These are phyloP conservation scores for Exophiala sp. DNA, from an alignment of 2,329 filamentous ascomycete species.

Conservation along the genomic window DNA sequence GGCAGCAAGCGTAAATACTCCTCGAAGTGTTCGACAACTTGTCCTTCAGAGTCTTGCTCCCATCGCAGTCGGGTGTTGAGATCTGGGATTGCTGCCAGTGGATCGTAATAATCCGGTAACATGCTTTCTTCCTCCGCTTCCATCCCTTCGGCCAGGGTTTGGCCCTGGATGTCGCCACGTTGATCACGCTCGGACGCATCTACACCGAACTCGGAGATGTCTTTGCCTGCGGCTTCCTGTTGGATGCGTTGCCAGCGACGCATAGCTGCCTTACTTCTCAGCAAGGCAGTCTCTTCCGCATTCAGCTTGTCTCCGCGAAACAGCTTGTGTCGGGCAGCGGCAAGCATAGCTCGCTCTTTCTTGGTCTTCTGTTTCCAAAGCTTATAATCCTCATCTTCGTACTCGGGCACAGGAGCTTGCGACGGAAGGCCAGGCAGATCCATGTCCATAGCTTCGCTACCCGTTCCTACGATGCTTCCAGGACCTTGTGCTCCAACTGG, in stretches of 20 bases:
- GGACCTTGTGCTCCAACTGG: conserved; percentile 69
- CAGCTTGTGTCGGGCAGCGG: conserved; percentile 79
- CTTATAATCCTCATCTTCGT: conserved; percentile 88
- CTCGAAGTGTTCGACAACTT: conserved; percentile 82
- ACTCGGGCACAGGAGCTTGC: conserved; percentile 71
- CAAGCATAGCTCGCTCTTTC: conserved; percentile 81
- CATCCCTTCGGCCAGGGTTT: conserved; percentile 91
- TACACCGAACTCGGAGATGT: conserved; percentile 39
- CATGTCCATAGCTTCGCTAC: conserved; percentile 77
- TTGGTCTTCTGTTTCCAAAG: conserved; percentile 99
- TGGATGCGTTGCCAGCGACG: conserved; percentile 78
- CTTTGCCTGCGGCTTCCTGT: conserved; percentile 58
- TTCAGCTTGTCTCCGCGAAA: conserved; percentile 85
- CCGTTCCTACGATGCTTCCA: conserved; percentile 50
- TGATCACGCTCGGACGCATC: conserved; percentile 35
- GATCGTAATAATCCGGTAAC: conserved; percentile 92
- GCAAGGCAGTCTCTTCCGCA: conserved; percentile 77
- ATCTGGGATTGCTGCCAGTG: conserved; percentile 80
- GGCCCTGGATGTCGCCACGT: conserved; percentile 48
- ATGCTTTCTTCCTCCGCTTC: conserved; percentile 80
- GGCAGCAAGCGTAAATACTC: conserved; percentile 78
- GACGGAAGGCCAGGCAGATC: conserved; percentile 66
- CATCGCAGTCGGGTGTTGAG: conserved; percentile 74
- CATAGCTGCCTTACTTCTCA: conserved; percentile 85
- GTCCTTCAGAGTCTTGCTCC: conserved; percentile 84